phyloP scores from a whole-genome alignment of 345 rosid genomes.

The Camelina hispida region DNA sequence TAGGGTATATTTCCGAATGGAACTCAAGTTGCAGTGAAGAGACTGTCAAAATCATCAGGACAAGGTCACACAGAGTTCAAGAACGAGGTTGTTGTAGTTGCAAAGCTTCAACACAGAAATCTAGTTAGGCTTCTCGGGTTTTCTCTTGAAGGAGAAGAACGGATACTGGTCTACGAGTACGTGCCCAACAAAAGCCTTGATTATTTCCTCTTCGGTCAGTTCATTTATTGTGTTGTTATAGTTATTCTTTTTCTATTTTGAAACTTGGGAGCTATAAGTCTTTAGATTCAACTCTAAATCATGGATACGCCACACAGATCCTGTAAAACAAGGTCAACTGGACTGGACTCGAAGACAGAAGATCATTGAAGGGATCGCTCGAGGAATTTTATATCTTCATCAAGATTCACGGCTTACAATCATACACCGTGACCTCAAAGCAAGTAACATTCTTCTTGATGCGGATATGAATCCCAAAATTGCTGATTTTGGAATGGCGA shows the following conservation, averaged over 20 bases:
- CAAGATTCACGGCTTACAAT: slow-evolving; percentile 59
- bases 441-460: slow-evolving; percentile 62
- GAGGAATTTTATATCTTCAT: slow-evolving; percentile 53
- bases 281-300: neutral
- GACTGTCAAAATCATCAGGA: slow-evolving; percentile 30
- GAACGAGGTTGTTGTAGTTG: slow-evolving; percentile 51
- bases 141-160: slow-evolving; percentile 46
- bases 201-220: slow-evolving; percentile 9
- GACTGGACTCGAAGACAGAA: slow-evolving; percentile 55
- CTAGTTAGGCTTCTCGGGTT: slow-evolving; percentile 54
- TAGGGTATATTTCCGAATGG: slow-evolving; percentile 27
- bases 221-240: neutral
- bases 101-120: slow-evolving; percentile 58
- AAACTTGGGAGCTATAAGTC: neutral
- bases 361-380: slow-evolving; percentile 52
- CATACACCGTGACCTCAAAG: slow-evolving; percentile 70
- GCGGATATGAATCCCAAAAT: slow-evolving; percentile 60
- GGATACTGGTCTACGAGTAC: slow-evolving; percentile 51
- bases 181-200: slow-evolving; percentile 54
- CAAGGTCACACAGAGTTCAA: slow-evolving; percentile 51
- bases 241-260: neutral
- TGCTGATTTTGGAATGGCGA: slow-evolving; percentile 72
- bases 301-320: slow-evolving; percentile 42
- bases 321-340: slow-evolving; percentile 35
- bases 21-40: slow-evolving; percentile 27